phyloP scores from a whole-genome alignment of 2,329 filamentous ascomycete species.

The Beauveria sp. region DNA sequence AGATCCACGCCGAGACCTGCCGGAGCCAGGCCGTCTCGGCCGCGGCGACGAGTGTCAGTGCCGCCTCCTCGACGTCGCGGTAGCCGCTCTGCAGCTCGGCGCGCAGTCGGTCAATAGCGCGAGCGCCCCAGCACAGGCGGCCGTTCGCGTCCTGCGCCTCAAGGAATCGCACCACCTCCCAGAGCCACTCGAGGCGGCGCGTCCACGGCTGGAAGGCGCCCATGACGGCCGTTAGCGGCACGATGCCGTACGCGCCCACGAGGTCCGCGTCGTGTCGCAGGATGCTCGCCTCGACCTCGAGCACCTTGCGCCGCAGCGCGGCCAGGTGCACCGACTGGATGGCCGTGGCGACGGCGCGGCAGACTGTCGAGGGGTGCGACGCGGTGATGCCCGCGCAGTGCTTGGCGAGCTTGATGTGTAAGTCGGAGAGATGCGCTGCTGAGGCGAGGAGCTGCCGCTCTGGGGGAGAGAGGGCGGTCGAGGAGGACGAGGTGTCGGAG shows the following conservation, averaged over 20 bases:
- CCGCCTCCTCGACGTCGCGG: slow-evolving; percentile 71
- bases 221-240: slow-evolving; percentile 79
- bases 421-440: slow-evolving; percentile 67
- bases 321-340: slow-evolving; percentile 69
- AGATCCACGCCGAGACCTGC: slow-evolving; percentile 81
- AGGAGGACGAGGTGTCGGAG: slow-evolving; percentile 34
- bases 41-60: slow-evolving; percentile 62
- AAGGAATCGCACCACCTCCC: slow-evolving; percentile 65
- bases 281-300: slow-evolving; percentile 76
- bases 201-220: slow-evolving; percentile 84
- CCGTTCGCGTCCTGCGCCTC: slow-evolving; percentile 30
- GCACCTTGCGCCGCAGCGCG: slow-evolving; percentile 73
- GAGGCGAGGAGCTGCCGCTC: slow-evolving; percentile 76
- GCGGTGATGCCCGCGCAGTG: slow-evolving; percentile 60
- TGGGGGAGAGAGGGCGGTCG: slow-evolving; percentile 58
- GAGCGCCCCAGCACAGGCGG: slow-evolving; percentile 54
- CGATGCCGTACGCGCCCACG: slow-evolving; percentile 88
- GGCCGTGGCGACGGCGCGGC: slow-evolving; percentile 76
- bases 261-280: slow-evolving; percentile 67
- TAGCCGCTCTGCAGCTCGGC: slow-evolving; percentile 80
- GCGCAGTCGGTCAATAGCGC: slow-evolving; percentile 69
- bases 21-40: slow-evolving; percentile 89
- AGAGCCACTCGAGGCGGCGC: slow-evolving; percentile 78
- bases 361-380: slow-evolving; percentile 72
- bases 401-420: slow-evolving; percentile 65